phyloP scores from a whole-genome alignment of 257 asterid species.

The Fraxinus anomala region DNA sequence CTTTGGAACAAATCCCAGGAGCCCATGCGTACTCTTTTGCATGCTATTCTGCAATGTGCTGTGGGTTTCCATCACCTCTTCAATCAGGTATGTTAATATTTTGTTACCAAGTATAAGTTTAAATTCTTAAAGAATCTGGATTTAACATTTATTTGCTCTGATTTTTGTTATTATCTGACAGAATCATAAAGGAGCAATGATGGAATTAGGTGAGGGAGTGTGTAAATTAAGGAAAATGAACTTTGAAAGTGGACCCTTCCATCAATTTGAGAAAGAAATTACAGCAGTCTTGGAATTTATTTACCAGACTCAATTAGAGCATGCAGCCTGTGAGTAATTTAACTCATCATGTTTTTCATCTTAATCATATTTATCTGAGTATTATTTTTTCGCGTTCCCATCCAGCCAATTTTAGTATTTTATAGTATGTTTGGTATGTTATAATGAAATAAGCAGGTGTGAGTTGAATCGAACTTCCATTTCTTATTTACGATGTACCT shows the following conservation, averaged over 20 bases:
- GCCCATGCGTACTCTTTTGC: conserved; percentile 64
- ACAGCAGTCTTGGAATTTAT: conserved; percentile 72
- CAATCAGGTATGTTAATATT: conserved; percentile 47
- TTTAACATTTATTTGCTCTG: not conserved
- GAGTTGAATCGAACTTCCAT: no score
- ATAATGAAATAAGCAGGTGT: no score
- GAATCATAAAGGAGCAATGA: conserved; percentile 95
- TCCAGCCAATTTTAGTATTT: no score
- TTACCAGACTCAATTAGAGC: conserved; percentile 72
- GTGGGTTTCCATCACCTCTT: conserved; percentile 90
- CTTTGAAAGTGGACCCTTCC: conserved; percentile 73
- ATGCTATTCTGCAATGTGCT: conserved; percentile 75
- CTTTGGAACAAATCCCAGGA: conserved; percentile 70
- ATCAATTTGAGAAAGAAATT: conserved; percentile 66
- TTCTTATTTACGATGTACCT: no score
- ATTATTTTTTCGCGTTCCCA: no score
- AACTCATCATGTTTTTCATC: not conserved
- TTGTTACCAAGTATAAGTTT: not conserved
- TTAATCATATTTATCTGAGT: no score
- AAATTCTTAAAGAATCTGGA: no score
- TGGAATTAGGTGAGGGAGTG: conserved; percentile 89
- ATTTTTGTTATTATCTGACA: conserved; percentile 22
- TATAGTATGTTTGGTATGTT: no score
- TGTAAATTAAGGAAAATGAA: conserved; percentile 82
- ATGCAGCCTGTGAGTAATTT: conserved; percentile 74